Conservation (phyloP, 2,329 filamentous ascomycete genomes). For the Phaeosphaeria sp. region DNA sequence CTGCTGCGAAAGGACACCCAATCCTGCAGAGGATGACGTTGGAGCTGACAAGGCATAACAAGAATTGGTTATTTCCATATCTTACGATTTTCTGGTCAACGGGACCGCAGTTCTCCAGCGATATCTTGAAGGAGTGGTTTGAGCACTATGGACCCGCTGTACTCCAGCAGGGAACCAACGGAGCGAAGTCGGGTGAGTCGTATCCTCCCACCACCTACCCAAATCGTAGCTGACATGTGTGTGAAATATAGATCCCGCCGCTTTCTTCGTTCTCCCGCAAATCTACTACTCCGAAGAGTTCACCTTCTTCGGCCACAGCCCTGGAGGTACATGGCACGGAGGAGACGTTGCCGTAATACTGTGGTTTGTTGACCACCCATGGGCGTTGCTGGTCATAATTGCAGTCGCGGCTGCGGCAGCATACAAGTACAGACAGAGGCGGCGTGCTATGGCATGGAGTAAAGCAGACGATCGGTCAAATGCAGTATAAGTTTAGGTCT, state of each 20-base stretch:
- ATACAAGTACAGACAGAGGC: not conserved
- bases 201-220: too few species aligned
- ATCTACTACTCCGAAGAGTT: constrained; percentile 38
- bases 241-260: constrained; percentile 4
- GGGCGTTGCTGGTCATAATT: constrained; percentile 8
- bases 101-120: constrained; percentile 34
- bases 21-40: constrained; percentile 26
- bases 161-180: not conserved
- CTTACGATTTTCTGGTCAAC: constrained; percentile 40
- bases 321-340: constrained; percentile 41
- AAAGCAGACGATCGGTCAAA: not conserved
- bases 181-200: not conserved
- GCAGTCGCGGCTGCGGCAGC: not conserved
- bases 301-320: constrained; percentile 40
- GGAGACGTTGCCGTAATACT: constrained; percentile 34
- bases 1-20: constrained; percentile 25
- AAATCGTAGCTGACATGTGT: not conserved
- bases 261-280: constrained; percentile 28
- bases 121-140: constrained; percentile 33
- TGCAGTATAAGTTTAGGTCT: not conserved
- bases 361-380: constrained; percentile 28
- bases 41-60: constrained; percentile 13
- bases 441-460: not conserved
- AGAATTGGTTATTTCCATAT: constrained; percentile 30
- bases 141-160: not conserved